A percentile compares a stretch with the other conserved stretches of the same genome.
Evolutionary conservation across 352 stramenopile species (phyloP).

Genomic region (Pythium volutum): DNA sequence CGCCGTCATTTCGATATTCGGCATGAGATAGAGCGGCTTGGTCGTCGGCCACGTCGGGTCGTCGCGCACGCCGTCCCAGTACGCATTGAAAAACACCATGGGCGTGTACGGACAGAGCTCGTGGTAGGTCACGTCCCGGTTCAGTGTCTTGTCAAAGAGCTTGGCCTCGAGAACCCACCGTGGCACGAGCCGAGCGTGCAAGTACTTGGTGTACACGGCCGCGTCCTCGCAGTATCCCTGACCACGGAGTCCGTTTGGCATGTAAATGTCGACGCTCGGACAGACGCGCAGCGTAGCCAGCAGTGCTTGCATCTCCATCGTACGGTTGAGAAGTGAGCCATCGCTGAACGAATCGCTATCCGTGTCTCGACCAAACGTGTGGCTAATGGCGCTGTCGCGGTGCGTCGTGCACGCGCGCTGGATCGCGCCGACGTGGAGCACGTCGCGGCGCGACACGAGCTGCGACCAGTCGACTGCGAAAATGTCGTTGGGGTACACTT

Average conservation of each 20-base stretch:
- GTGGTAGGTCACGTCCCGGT: slow-evolving; percentile 29
- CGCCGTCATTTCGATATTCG: slow-evolving; percentile 50
- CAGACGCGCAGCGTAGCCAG: slow-evolving; percentile 48
- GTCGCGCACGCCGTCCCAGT: slow-evolving; percentile 27
- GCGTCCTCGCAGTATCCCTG: slow-evolving; percentile 75
- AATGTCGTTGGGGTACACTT: slow-evolving; percentile 9
- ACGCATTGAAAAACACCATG: slow-evolving; percentile 38
- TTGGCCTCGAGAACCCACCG: slow-evolving; percentile 29
- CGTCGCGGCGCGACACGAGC: slow-evolving; percentile 18
- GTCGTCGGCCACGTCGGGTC: slow-evolving; percentile 20
- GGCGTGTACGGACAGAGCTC: slow-evolving; percentile 34
- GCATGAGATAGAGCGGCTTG: slow-evolving; percentile 36
- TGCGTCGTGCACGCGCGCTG: slow-evolving; percentile 44
- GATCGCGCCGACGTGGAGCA: slow-evolving; percentile 48
- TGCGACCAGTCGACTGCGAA: slow-evolving; percentile 16
- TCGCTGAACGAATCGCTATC: slow-evolving; percentile 2
- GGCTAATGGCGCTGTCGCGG: slow-evolving; percentile 38
- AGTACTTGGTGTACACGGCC: slow-evolving; percentile 51
- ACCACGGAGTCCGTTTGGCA: slow-evolving; percentile 36
- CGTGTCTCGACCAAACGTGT: not conserved
- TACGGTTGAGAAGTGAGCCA: slow-evolving; percentile 14
- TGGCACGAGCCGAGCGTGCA: slow-evolving; percentile 29
- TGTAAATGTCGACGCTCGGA: slow-evolving; percentile 61
- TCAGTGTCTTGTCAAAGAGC: slow-evolving; percentile 11
- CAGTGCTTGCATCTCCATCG: slow-evolving; percentile 20